Conservation (phyloP, 768 basidiomycete genomes). For the Hygrophoropsis aurantiaca region DNA sequence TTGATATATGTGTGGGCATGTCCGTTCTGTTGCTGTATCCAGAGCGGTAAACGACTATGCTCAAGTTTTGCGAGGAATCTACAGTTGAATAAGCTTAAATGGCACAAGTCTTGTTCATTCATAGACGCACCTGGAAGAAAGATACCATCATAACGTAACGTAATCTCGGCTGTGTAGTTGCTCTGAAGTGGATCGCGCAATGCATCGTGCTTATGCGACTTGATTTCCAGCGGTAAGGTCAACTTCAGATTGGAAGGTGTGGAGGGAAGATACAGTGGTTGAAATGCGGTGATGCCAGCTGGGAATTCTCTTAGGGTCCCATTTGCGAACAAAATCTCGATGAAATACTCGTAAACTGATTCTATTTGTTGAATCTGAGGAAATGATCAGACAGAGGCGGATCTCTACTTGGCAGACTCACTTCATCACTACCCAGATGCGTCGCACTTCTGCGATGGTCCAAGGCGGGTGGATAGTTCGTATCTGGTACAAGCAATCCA, state of each 20-base stretch:
- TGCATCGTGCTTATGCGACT: not conserved
- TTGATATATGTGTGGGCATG: not conserved
- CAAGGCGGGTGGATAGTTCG: slow-evolving; percentile 16
- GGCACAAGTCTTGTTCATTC: no score
- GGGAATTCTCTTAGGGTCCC: slow-evolving; percentile 13
- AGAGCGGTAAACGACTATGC: no score
- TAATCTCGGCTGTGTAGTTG: not conserved
- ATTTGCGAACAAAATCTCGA: slow-evolving; percentile 11
- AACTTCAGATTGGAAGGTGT: not conserved
- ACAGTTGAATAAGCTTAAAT: no score
- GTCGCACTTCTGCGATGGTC: not conserved
- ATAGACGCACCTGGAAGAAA: not conserved
- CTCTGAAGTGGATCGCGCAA: not conserved
- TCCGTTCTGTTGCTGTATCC: no score
- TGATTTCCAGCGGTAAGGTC: not conserved
- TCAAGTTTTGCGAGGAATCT: no score
- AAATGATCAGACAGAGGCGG: no score
- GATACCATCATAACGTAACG: not conserved
- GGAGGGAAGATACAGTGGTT: slow-evolving; percentile 5
- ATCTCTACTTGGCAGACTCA: no score
- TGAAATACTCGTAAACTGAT: slow-evolving; percentile 19
- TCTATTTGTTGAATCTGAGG: not conserved
- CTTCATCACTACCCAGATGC: not conserved
- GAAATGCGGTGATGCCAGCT: slow-evolving; percentile 17
- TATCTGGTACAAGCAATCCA: slow-evolving; percentile 16